Percentiles rank a stretch among this genome's conserved stretches.
phyloP scores from a whole-genome alignment of 225 moss, liverwort and hornwort species.

The Physcomitrellopsis africana region DNA sequence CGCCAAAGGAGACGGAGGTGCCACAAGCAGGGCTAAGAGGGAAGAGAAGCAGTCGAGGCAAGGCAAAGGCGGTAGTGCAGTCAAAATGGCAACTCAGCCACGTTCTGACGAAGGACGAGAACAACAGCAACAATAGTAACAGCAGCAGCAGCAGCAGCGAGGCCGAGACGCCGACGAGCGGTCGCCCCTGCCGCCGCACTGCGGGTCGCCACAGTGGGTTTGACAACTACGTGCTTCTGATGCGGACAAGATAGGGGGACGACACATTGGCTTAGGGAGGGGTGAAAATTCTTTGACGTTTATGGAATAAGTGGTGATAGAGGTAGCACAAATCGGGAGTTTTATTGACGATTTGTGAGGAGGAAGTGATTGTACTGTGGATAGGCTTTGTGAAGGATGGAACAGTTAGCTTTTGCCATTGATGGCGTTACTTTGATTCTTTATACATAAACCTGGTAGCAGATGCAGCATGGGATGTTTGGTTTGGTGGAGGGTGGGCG shows the following conservation, averaged over 20 bases:
- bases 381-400: too few species aligned
- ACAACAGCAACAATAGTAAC: too few species aligned
- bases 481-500: too few species aligned
- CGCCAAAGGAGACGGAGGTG: slow-evolving; percentile 55
- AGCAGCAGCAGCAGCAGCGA: slow-evolving; percentile 61
- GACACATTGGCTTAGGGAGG: slow-evolving; percentile 20
- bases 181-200: slow-evolving; percentile 94
- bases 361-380: too few species aligned
- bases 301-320: slow-evolving; percentile 50
- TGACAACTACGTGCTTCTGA: slow-evolving; percentile 91
- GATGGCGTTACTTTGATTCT: too few species aligned
- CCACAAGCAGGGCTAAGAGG: slow-evolving; percentile 80
- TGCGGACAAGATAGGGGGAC: slow-evolving; percentile 77
- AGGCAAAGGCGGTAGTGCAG: slow-evolving; percentile 67
- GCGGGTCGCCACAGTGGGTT: slow-evolving; percentile 98
- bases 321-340: not conserved
- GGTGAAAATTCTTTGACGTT: slow-evolving; percentile 78
- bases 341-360: too few species aligned
- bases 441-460: too few species aligned
- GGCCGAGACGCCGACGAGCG: slow-evolving; percentile 68
- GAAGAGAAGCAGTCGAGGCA: slow-evolving; percentile 84
- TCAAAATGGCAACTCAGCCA: slow-evolving; percentile 81
- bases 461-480: too few species aligned
- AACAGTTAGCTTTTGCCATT: too few species aligned
- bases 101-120: slow-evolving; percentile 48